These are phyloP conservation scores for Fusarium coicis DNA, from an alignment of 2,329 filamentous ascomycete genomes.

Conservation along the genomic window DNA sequence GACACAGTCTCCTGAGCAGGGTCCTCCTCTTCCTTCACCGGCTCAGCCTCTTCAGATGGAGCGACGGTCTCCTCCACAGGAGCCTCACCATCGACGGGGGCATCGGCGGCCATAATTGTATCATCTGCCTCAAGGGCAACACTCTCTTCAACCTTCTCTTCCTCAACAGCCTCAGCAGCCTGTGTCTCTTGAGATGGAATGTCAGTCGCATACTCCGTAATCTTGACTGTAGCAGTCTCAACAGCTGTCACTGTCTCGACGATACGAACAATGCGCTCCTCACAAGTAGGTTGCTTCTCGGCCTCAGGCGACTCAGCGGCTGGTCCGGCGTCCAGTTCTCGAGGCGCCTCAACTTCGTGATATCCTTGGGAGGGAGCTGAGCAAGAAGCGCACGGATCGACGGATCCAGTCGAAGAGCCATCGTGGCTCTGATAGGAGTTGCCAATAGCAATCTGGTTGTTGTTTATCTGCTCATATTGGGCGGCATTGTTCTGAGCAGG, in stretches of 20 bases:
- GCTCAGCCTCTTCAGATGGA: background rate
- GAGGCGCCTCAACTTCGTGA: background rate
- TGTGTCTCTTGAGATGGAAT: constrained; percentile 27
- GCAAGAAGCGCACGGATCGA: constrained; percentile 41
- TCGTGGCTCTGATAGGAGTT: background rate
- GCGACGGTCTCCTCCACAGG: constrained; percentile 1
- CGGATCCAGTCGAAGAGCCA: constrained; percentile 3
- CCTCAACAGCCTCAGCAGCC: constrained; percentile 4
- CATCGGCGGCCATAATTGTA: background rate
- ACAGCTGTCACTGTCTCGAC: constrained; percentile 50
- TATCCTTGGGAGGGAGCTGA: constrained; percentile 19
- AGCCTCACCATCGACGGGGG: background rate
- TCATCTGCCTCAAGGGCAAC: constrained; percentile 1
- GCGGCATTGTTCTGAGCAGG: background rate
- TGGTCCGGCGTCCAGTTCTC: background rate
- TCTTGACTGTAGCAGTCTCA: constrained; percentile 46
- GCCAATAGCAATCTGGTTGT: background rate
- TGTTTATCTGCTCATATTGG: background rate
- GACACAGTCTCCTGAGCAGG: constrained; percentile 4
- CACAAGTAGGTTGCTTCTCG: constrained; percentile 31
- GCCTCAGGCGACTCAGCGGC: constrained; percentile 31
- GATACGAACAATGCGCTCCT: constrained; percentile 31
- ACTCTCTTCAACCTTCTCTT: constrained; percentile 7
- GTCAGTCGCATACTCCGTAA: constrained; percentile 47
- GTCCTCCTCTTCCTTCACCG: constrained; percentile 6